Evolutionary conservation across 2,329 filamentous ascomycete species (phyloP), one percentile per base, ranked within the genome.

Genomic region (Drechslera avenae): DNA sequence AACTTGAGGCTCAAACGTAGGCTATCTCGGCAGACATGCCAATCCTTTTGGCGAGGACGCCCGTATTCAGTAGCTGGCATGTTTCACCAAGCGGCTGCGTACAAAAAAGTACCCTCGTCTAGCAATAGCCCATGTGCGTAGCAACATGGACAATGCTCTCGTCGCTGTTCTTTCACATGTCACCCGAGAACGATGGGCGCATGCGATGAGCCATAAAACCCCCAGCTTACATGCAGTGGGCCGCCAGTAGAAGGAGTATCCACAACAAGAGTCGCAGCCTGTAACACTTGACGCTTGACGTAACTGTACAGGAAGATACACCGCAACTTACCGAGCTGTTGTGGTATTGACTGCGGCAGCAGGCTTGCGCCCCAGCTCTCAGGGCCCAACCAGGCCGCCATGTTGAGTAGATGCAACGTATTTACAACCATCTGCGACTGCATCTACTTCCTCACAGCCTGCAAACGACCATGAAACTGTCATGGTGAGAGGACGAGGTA

Each of bases 201-300:
- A 42, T 56, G 54, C 60, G 57, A 56, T 43, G 48, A 47, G 58
- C 55, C 46, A 54, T 53, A 58, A 50, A 28, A 4, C 4, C 42
- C 37, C 40, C 46, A 47, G 47, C 54, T 51, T 52, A 59, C 46
- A 45, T n/a, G 45, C 28, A 49, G 62, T 63, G 55, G 60, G 57
- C 46, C 57, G 26, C 40, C 39, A 42, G 40, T 42, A 52, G 21
- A 51, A 26, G n/a, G 40, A 30, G 64, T 66, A 65, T 50, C 64
- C 64, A 67, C 61, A 68, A 50, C 47, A 16, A 46, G 26, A 47
- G 52, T 56, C 52, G 51, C 36, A 39, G 35, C 28, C 43, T 40
- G 35, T 17, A 30, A 34, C 58, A 58, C 62, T 64, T 17, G 26
- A 34, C 58, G 58, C 62, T 64, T 69, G 65, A 69, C 66, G 66